Evolutionary conservation across 257 asterid species (phyloP), one percentile per base, ranked within the genome.

Genomic region (Euphrasia confusa): DNA sequence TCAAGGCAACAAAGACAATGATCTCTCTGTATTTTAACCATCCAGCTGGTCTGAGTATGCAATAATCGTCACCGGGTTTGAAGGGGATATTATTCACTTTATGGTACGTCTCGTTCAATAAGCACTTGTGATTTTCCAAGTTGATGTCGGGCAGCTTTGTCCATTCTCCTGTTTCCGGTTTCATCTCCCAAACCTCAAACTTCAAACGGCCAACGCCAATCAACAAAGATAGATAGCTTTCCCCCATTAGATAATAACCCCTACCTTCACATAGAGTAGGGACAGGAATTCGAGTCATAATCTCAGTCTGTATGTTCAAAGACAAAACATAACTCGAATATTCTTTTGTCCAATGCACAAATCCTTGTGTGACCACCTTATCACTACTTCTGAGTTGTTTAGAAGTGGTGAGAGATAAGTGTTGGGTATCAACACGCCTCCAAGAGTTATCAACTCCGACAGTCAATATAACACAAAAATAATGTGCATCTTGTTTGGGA

Each of bases 371-470:
- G 1, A 26, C 14, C n/a, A 54, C 9, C 13, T 21, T 21, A 21
- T 15, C 15, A 2, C 4, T 6, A 1, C 7, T 6, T 2, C 0
- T 13, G 35, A 10, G 2, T 5, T 35, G 40, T 9, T 1, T 4
- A 17, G 3, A 11, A 14, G 56, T 24, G 4, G 1, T 3, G 9
- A 6, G 27, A 18, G 59, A 54, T 10, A 54, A 54, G 35, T 26
- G 60, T 2, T 12, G 7, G n/a, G 37, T 54, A 7, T 12, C 14
- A 26, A 58, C 28, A 32, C 0, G 4, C 11, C 62, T 57, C 47
- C 62, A 57, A 13, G 45, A 12, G 1, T 30, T n/a, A 33, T 57
- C 62, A 13, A 57, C 62, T 30, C 62, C 62, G 17, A 57, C 13
- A 13, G 62, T 57, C 44, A 53, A 53, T 53, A 53, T 53, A 53